phyloP scores from a whole-genome alignment of 176 grass and related monocot species.

The Dactylis glomerata region DNA sequence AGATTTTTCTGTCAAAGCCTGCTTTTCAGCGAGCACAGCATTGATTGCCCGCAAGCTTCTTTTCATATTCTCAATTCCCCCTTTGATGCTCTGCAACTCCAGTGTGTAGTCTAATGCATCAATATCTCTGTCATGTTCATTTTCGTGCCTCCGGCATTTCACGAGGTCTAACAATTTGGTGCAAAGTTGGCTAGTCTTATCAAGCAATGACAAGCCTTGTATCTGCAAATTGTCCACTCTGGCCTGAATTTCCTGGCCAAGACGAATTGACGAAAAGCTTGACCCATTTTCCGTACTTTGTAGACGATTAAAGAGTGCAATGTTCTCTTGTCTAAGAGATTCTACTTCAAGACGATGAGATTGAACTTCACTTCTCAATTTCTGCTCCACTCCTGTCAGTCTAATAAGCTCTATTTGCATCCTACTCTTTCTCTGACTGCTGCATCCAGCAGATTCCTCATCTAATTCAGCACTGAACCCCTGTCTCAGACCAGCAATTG shows the following conservation, averaged over 20 bases:
- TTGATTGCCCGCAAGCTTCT: constrained; percentile 50
- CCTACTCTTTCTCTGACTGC: constrained; percentile 35
- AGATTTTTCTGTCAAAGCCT: constrained; percentile 36
- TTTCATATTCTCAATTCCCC: constrained; percentile 61
- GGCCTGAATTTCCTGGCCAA: constrained; percentile 55
- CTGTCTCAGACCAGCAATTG: constrained; percentile 66
- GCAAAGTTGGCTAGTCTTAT: constrained; percentile 55
- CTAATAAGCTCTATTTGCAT: constrained; percentile 67
- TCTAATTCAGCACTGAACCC: constrained; percentile 42
- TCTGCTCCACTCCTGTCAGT: constrained; percentile 75
- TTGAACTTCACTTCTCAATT: constrained; percentile 69
- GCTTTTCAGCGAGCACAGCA: constrained; percentile 53
- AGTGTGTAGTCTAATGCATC: constrained; percentile 56
- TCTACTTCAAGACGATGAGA: constrained; percentile 59
- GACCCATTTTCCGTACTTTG: constrained; percentile 51
- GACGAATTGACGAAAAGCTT: constrained; percentile 35
- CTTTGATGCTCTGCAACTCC: constrained; percentile 64
- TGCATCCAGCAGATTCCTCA: constrained; percentile 31
- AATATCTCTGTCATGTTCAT: constrained; percentile 24
- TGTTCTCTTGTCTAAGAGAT: constrained; percentile 79
- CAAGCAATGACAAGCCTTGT: constrained; percentile 65
- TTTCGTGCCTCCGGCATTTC: constrained; percentile 47
- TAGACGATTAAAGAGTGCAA: constrained; percentile 58
- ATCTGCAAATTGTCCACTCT: constrained; percentile 69
- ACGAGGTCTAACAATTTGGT: constrained; percentile 47